A percentile compares a stretch with the other conserved stretches of the same genome.
These are phyloP conservation scores for Globisporangium echinulatum DNA, from an alignment of 352 stramenopile species.

Conservation along the genomic window DNA sequence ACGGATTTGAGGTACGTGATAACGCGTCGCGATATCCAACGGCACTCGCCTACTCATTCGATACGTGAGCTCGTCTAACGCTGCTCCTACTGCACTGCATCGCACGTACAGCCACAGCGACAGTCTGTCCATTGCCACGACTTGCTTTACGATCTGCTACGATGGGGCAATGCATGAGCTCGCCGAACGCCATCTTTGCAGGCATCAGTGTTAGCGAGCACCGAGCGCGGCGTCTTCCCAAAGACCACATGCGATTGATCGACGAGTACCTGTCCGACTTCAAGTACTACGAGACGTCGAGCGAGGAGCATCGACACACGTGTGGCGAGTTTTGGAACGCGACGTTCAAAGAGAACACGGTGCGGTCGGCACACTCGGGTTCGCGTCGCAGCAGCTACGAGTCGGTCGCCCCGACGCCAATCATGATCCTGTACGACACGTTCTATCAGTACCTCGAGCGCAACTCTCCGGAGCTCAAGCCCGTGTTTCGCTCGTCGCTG, in stretches of 20 bases:
- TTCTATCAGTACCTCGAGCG: conserved; percentile 43
- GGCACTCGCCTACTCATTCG: too few relatives aligned
- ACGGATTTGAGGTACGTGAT: too few relatives aligned
- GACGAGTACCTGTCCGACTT: conserved; percentile 35
- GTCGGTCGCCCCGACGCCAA: conserved; percentile 8
- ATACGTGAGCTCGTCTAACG: too few relatives aligned
- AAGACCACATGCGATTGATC: conserved; percentile 23
- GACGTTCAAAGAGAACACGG: conserved; percentile 24
- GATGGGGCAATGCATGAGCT: conserved; percentile 18
- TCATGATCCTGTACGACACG: conserved; percentile 31
- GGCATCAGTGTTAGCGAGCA: neutral
- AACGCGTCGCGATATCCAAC: too few relatives aligned
- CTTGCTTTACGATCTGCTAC: too few relatives aligned
- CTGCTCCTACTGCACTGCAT: too few relatives aligned
- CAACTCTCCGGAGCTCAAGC: conserved; percentile 42
- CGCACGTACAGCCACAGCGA: too few relatives aligned
- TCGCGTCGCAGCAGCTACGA: conserved; percentile 16
- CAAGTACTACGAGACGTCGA: conserved; percentile 27
- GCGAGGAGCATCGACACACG: conserved; percentile 20
- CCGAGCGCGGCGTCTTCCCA: conserved; percentile 11
- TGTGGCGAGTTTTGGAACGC: conserved; percentile 28
- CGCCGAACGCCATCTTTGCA: conserved; percentile 13
- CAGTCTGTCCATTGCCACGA: too few relatives aligned
- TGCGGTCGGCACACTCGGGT: conserved; percentile 1
- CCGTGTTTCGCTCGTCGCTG: conserved; percentile 40